Evolutionary conservation across 2,329 filamentous ascomycete genomes (phyloP).

Genomic region (Penicillium sp.): DNA sequence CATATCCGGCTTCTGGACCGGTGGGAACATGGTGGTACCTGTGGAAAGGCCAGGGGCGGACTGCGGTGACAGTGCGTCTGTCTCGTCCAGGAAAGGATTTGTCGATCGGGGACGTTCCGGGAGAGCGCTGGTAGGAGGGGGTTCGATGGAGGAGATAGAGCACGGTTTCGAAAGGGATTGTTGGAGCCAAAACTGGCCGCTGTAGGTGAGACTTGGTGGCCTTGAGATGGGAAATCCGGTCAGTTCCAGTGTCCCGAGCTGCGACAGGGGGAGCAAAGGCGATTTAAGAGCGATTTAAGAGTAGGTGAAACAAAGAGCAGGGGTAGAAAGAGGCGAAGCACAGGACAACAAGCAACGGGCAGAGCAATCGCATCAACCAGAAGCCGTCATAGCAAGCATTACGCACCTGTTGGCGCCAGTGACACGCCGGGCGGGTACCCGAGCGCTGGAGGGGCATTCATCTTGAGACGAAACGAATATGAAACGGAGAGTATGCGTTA

Average conservation of each 20-base stretch:
- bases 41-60: slow-evolving; percentile 28
- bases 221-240: slow-evolving; percentile 9
- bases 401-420: slow-evolving; percentile 33
- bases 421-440: slow-evolving; percentile 32
- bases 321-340: not conserved
- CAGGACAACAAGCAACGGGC: slow-evolving; percentile 3
- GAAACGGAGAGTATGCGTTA: slow-evolving; percentile 13
- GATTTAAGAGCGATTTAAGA: not conserved
- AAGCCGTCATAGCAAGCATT: slow-evolving; percentile 13
- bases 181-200: slow-evolving; percentile 42
- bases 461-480: slow-evolving; percentile 27
- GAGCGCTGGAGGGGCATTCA: slow-evolving; percentile 32
- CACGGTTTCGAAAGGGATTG: slow-evolving; percentile 49
- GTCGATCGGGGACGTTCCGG: slow-evolving; percentile 51
- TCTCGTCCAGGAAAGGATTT: slow-evolving; percentile 58
- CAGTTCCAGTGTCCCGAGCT: not conserved
- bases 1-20: slow-evolving; percentile 35
- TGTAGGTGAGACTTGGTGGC: slow-evolving; percentile 32
- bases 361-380: slow-evolving; percentile 8
- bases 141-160: slow-evolving; percentile 38
- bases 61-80: slow-evolving; percentile 36
- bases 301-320: not conserved
- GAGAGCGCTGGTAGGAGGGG: slow-evolving; percentile 27
- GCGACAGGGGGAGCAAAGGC: not conserved
- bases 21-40: slow-evolving; percentile 27